Base-by-base conservation (phyloP, 202 grass and related monocot species). In the Dendrocalamus latiflorus region DNA sequence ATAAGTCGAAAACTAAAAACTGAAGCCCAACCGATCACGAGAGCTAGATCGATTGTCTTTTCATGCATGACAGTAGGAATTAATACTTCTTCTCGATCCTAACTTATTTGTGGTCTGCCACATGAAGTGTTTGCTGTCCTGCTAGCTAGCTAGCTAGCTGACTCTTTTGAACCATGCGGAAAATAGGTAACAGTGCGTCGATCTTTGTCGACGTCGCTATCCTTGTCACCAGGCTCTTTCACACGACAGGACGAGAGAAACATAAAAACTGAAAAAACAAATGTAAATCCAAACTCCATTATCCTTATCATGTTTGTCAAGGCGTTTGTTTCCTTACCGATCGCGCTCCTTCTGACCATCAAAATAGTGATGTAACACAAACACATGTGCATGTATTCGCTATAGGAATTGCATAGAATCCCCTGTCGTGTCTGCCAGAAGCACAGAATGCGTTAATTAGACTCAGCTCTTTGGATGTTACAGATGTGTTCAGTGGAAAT, bases 61-160 rank as follows among this genome's bases (percentile, higher is more conserved):
- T 39, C 51, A 50, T 53, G 72, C 69, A 20, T 38, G 34, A 34
- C 22, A 18, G 38, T 8, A 26, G 45, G 21, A 64, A 43, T 82
- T 58, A 36, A 68, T 53, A 59, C 18, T 47, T 33, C 14, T 75
- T 21, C 57, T 62, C 43, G 47, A 2, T 25, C 11, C 51, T 69
- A 58, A 34, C 75, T 70, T 72, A 70, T 49, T 44, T 53, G 58
- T 60, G 75, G 82, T 81, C 42, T 85, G 79, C 75, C 79, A 87
- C 89, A 62, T 94, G 86, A 89, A 86, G 67, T 90, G 85, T 89
- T 80, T 56, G 24, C 48, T 25, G 66, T 15, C 48, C 49, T 30
- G 36, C 20, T 48, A 51, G 43, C n/a, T n/a, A n/a, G n/a, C n/a
- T n/a, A n/a, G n/a, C 72, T 58, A 36, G 17, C 66, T 34, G 69